These are phyloP conservation scores for Lupinus albus DNA, from an alignment of 306 rosid species.

Conservation along the genomic window DNA sequence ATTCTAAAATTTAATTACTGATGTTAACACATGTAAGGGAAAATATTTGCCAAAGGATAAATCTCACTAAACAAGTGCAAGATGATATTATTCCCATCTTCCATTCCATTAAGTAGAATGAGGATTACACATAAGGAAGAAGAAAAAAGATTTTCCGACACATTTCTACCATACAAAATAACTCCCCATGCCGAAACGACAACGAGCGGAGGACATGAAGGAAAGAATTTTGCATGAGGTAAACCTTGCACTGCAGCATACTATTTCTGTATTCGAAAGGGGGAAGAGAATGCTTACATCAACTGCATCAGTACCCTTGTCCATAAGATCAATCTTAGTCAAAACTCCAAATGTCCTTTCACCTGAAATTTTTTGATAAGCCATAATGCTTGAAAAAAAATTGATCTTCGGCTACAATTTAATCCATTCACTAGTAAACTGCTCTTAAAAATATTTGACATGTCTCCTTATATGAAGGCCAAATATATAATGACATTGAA, in stretches of 20 bases:
- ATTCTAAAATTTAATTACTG: conserved; percentile 17
- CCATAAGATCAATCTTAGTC: conserved; percentile 99
- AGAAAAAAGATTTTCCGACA: conserved; percentile 12
- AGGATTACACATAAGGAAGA: conserved; percentile 19
- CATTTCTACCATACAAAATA: conserved; percentile 9
- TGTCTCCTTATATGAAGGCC: conserved; percentile 5
- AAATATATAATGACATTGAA: conserved; percentile 9
- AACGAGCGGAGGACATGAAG: no score
- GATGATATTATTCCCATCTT: conserved; percentile 11
- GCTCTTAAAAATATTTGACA: conserved; percentile 6
- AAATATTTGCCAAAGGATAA: conserved; percentile 27
- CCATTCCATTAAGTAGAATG: conserved; percentile 18
- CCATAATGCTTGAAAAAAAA: conserved; percentile 3
- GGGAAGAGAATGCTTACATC: conserved; percentile 67
- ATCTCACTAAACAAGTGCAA: neutral
- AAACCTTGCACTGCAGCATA: conserved; percentile 18
- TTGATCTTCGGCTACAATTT: conserved; percentile 28
- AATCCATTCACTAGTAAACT: conserved; percentile 20
- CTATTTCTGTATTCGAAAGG: conserved; percentile 31
- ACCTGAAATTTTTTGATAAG: conserved; percentile 52
- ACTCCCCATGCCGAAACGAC: no score
- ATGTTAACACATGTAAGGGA: conserved; percentile 4
- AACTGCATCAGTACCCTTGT: conserved; percentile 95
- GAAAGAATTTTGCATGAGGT: conserved; percentile 5
- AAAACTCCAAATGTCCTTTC: conserved; percentile 96